Evolutionary conservation across 441 rosid genomes (phyloP).

Genomic region (Jatropha multifida): DNA sequence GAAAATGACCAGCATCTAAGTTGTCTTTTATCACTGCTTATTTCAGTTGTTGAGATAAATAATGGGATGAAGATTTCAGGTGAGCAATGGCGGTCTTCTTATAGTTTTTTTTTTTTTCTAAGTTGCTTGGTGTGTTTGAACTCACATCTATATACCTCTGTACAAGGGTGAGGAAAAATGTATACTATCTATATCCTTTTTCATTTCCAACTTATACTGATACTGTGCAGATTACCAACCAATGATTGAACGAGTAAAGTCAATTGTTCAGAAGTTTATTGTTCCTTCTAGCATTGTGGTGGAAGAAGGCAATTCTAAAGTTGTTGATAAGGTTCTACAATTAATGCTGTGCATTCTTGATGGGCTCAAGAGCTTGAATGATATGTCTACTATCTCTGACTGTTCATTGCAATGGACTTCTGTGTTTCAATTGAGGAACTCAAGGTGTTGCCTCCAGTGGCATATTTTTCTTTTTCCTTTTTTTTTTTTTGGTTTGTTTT

Average conservation of each 20-base stretch:
- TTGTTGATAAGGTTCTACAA: slow-evolving; percentile 63
- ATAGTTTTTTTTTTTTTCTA: slow-evolving; percentile 19
- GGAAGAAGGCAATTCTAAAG: slow-evolving; percentile 44
- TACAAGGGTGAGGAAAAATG: not conserved
- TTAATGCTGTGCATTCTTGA: slow-evolving; percentile 66
- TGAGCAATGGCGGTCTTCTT: slow-evolving; percentile 34
- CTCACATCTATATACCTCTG: not conserved
- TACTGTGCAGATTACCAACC: slow-evolving; percentile 60
- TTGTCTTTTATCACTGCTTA: slow-evolving; percentile 55
- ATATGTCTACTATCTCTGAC: slow-evolving; percentile 39
- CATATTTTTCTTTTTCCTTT: slow-evolving; percentile 13
- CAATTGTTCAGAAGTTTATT: slow-evolving; percentile 44
- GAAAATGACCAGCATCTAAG: slow-evolving; percentile 44
- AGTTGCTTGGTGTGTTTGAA: slow-evolving; percentile 14
- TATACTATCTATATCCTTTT: not conserved
- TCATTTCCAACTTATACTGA: slow-evolving; percentile 15
- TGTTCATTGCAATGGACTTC: slow-evolving; percentile 72
- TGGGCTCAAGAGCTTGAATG: slow-evolving; percentile 40
- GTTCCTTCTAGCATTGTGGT: slow-evolving; percentile 32
- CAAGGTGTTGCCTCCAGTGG: slow-evolving; percentile 49
- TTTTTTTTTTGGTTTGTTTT: not conserved
- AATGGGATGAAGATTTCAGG: slow-evolving; percentile 54
- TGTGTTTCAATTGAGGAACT: slow-evolving; percentile 53
- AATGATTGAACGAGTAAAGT: slow-evolving; percentile 50
- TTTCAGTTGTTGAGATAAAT: slow-evolving; percentile 49